Evolutionary conservation across 495 filamentous ascomycete genomes (phyloP), one percentile per base, ranked within the genome.

Genomic region (Penicillium cinerascens): DNA sequence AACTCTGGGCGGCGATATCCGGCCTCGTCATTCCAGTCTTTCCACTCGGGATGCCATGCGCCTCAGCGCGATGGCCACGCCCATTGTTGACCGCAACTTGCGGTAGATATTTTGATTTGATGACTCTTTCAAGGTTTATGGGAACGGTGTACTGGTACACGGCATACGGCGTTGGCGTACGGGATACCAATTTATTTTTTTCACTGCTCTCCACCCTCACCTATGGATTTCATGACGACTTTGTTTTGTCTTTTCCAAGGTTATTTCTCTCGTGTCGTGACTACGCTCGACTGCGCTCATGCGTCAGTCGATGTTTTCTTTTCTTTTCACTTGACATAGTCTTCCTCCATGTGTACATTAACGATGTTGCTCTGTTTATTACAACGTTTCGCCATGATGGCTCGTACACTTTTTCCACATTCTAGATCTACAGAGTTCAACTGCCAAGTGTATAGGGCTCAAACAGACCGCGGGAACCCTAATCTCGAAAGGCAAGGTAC

Each of bases 1-100:
- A 0, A 82, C 78, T 0, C 63, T 82, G 42, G 74, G 72, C 18
- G 75, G 77, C 43, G 79, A 81, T 16, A 65, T 72, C 10, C 73
- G 79, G 36, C 63, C 75, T 47, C 65, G 72, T 46, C 72, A 76
- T 47, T 61, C 63, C 45, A 77, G 73, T 45, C 61, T 75, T 37
- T 67, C 68, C 16, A 63, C 66, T 35, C 56, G 76, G 37, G 76
- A 79, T 47, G 75, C 73, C 18, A 66, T 73, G 37, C 68, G 78
- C 35, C 59, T 81, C 25, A 78, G 76, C 51, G 59, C 63, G 21
- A 64, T 71, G 54, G 67, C 63, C 13, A 52, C 65, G 13, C 66
- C 66, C 17, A 56, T 49, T 37, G 38, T 65, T 27, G 60, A 66
- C 44, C 49, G 35, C 42, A 38, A 33, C 10, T 33, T 33, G 29